A percentile compares a stretch with the other conserved stretches of the same genome.
Conservation (phyloP, 192 early-diverging fungal genomes). For the Jimgerdemannia lactiflua region DNA sequence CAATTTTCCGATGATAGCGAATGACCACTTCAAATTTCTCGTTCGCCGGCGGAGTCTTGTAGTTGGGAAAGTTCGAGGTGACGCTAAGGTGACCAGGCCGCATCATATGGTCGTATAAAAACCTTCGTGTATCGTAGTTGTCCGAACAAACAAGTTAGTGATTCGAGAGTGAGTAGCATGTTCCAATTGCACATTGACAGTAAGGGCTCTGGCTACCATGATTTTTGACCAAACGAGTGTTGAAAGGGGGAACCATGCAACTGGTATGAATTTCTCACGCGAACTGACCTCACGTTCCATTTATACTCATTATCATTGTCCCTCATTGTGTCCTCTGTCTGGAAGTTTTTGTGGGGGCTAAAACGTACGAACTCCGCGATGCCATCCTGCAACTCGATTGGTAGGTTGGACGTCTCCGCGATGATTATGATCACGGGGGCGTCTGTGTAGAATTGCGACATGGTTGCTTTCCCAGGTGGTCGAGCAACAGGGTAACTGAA, state of each 20-base stretch:
- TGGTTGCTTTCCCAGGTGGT: background rate
- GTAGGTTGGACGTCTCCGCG: slow-evolving; percentile 13
- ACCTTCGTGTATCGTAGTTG: slow-evolving; percentile 11
- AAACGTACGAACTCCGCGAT: slow-evolving; percentile 18
- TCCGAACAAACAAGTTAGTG: background rate
- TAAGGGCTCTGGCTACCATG: too few relatives aligned
- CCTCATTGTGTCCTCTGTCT: slow-evolving; percentile 13
- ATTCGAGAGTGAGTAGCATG: background rate
- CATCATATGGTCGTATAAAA: slow-evolving; percentile 27
- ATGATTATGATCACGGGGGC: slow-evolving; percentile 7
- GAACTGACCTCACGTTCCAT: slow-evolving; percentile 21
- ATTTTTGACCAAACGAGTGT: too few relatives aligned
- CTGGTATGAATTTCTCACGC: background rate
- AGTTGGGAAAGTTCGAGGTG: slow-evolving; percentile 9
- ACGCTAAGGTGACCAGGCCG: slow-evolving; percentile 17
- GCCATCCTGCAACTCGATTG: slow-evolving; percentile 30
- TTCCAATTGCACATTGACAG: too few relatives aligned
- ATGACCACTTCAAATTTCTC: slow-evolving; percentile 39
- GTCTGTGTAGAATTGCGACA: slow-evolving; percentile 1
- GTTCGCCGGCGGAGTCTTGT: background rate
- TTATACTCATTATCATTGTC: slow-evolving; percentile 10
- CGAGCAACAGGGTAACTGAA: background rate
- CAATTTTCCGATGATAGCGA: slow-evolving; percentile 61
- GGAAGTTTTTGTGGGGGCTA: slow-evolving; percentile 23
- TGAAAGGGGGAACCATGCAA: background rate